phyloP scores from a whole-genome alignment of 257 asterid genomes.

The Paraleonurus japonicus region DNA sequence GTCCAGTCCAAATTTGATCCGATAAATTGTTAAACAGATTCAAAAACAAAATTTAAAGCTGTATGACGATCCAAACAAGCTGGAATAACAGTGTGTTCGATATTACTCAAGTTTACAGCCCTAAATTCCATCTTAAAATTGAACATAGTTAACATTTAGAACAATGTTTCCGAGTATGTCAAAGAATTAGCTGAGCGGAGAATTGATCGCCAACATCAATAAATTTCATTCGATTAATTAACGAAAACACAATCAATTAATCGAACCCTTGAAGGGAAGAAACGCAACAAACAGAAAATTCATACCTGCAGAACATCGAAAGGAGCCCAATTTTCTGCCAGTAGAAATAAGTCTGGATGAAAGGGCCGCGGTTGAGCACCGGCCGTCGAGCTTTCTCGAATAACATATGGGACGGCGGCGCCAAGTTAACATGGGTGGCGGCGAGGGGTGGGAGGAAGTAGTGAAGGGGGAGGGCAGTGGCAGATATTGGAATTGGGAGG shows the following conservation, averaged over 20 bases:
- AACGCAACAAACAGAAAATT: neutral
- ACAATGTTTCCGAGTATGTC: neutral
- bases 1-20: neutral
- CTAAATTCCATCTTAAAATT: neutral
- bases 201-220: neutral
- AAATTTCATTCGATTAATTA: neutral
- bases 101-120: neutral
- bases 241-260: neutral
- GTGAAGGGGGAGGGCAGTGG: constrained; percentile 1
- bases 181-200: neutral
- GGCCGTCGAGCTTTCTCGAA: neutral
- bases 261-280: neutral
- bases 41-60: too few relatives aligned
- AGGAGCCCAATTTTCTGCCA: constrained; percentile 27
- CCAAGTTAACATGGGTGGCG: constrained; percentile 3
- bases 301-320: constrained; percentile 42
- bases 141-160: neutral
- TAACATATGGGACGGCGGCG: constrained; percentile 10
- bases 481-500: constrained; percentile 22
- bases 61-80: neutral
- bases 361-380: constrained; percentile 21
- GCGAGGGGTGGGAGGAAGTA: constrained; percentile 7
- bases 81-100: neutral
- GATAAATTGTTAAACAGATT: neutral
- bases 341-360: constrained; percentile 6